phyloP scores from a whole-genome alignment of 306 rosid genomes.

The Canavalia ensiformis region DNA sequence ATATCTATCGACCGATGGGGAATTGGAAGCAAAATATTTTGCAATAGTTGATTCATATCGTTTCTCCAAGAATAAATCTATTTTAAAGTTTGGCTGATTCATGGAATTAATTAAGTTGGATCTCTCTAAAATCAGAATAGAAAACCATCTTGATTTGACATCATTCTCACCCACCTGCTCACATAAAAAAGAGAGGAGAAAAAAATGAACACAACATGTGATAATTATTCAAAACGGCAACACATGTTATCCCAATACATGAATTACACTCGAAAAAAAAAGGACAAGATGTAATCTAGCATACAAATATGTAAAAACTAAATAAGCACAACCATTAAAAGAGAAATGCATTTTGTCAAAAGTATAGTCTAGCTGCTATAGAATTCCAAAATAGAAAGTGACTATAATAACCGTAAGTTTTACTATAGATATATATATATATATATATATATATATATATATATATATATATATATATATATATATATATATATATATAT shows the following conservation, averaged over 20 bases:
- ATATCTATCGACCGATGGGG: constrained; percentile 68
- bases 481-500: no score
- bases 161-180: constrained; percentile 68
- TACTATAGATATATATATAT: no score
- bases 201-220: not conserved
- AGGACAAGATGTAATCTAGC: not conserved
- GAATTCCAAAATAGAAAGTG: no score
- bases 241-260: not conserved
- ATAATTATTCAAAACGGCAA: not conserved
- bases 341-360: not conserved
- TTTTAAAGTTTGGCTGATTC: constrained; percentile 48
- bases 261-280: not conserved
- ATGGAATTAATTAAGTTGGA: constrained; percentile 40
- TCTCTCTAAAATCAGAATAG: constrained; percentile 56
- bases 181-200: no score
- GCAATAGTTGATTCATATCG: constrained; percentile 85
- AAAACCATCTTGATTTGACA: constrained; percentile 65
- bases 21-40: constrained; percentile 69
- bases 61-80: constrained; percentile 52
- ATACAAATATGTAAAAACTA: not conserved
- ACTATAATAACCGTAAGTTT: no score
- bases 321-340: not conserved
- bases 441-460: no score
- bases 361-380: no score
- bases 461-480: no score